A percentile compares a stretch with the other conserved stretches of the same genome.
Conservation (phyloP, 2,329 filamentous ascomycete genomes). For the Colletotrichum sp. region DNA sequence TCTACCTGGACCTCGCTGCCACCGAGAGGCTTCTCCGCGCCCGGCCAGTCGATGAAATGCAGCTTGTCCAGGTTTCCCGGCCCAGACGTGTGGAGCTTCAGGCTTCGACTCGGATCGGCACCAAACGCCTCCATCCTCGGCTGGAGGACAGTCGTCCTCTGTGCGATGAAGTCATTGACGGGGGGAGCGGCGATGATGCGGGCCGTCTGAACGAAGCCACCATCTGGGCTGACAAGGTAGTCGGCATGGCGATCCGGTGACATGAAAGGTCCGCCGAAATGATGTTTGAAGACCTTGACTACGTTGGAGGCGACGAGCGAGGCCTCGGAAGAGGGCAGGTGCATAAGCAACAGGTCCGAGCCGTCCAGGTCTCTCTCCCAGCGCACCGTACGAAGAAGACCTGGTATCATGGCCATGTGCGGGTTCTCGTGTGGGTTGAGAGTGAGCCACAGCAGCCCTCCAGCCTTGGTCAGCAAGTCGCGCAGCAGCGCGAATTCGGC, state of each 20-base stretch:
- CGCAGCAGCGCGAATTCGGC: background rate
- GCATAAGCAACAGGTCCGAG: background rate
- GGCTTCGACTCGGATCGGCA: slow-evolving; percentile 14
- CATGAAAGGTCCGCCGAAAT: background rate
- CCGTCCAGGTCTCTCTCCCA: slow-evolving; percentile 2
- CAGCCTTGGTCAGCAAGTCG: background rate
- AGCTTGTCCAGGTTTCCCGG: slow-evolving; percentile 30
- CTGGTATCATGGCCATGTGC: background rate
- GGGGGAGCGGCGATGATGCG: background rate
- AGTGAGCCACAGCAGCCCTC: background rate
- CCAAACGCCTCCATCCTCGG: background rate
- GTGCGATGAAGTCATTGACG: background rate
- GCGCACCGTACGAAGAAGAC: background rate
- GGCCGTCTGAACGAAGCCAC: background rate
- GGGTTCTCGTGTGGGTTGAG: background rate
- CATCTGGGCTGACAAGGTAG: background rate
- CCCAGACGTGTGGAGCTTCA: slow-evolving; percentile 23
- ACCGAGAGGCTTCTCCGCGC: slow-evolving; percentile 15
- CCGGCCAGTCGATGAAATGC: slow-evolving; percentile 29
- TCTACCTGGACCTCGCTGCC: slow-evolving; percentile 34
- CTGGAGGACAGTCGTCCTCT: background rate
- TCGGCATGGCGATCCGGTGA: background rate
- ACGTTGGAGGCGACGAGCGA: background rate
- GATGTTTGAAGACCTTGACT: background rate
- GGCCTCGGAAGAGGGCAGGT: background rate